phyloP scores from a whole-genome alignment of 306 rosid genomes.

The Castanea crenata region DNA sequence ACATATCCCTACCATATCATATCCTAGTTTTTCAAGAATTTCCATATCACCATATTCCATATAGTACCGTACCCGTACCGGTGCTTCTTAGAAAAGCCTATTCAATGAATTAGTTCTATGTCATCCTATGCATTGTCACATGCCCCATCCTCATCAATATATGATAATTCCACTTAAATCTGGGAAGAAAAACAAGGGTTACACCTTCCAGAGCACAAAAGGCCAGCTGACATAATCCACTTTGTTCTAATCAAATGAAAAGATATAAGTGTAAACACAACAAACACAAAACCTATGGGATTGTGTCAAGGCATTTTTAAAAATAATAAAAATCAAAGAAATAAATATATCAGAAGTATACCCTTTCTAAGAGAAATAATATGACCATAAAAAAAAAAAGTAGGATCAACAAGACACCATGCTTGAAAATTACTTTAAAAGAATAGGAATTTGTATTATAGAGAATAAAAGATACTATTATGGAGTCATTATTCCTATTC shows the following conservation, averaged over 20 bases:
- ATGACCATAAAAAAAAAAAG: neutral
- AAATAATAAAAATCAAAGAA: neutral
- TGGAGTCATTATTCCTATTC: too few relatives aligned
- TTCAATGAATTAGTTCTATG: too few relatives aligned
- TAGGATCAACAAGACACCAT: neutral
- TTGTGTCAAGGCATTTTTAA: neutral
- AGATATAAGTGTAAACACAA: neutral
- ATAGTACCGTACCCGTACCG: too few relatives aligned
- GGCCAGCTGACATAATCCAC: neutral
- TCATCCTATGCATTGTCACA: neutral
- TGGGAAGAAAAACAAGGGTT: neutral
- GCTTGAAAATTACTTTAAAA: too few relatives aligned
- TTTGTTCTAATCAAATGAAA: neutral
- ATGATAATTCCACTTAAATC: neutral
- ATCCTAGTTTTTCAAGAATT: too few relatives aligned
- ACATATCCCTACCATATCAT: too few relatives aligned
- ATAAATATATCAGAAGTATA: neutral
- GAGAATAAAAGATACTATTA: too few relatives aligned
- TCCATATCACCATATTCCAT: too few relatives aligned
- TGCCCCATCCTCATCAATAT: neutral
- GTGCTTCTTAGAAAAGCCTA: neutral
- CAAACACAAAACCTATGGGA: neutral
- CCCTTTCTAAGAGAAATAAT: neutral
- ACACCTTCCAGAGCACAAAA: neutral
- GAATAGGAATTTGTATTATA: too few relatives aligned